These are phyloP conservation scores for Chytriomyces sp. DNA, from an alignment of 192 early-diverging fungal genomes.

Conservation along the genomic window DNA sequence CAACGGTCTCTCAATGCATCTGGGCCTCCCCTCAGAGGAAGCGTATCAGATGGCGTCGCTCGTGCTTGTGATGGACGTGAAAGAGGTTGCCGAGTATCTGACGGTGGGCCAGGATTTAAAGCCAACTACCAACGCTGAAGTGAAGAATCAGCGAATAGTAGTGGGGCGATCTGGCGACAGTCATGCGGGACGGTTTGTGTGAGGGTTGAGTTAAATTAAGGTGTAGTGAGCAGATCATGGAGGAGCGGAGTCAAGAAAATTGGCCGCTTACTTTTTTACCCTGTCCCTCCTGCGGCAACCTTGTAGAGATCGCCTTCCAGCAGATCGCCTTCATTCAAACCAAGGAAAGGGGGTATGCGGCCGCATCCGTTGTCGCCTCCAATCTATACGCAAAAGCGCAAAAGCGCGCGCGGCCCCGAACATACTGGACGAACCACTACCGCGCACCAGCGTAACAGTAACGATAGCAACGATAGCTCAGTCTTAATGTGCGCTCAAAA, in stretches of 20 bases:
- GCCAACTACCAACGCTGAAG: constrained; percentile 30
- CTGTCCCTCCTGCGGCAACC: constrained; percentile 45
- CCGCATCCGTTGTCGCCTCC: not conserved
- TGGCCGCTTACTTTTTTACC: constrained; percentile 20
- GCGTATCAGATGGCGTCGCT: constrained; percentile 23
- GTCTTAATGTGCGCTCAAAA: constrained; percentile 41
- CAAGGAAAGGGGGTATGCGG: not conserved
- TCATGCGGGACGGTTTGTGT: no score
- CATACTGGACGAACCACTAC: constrained; percentile 23
- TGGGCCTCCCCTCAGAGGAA: constrained; percentile 32
- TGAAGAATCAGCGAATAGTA: not conserved
- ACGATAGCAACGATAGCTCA: constrained; percentile 24
- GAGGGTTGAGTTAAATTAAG: no score
- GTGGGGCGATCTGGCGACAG: not conserved
- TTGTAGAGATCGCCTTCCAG: constrained; percentile 40
- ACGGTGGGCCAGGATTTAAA: not conserved
- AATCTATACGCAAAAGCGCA: not conserved
- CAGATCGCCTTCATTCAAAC: constrained; percentile 40
- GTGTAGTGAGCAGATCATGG: no score
- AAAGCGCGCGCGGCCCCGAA: not conserved
- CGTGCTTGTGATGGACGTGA: constrained; percentile 15
- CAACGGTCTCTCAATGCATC: constrained; percentile 18
- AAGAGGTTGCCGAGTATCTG: constrained; percentile 23
- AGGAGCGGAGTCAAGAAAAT: no score
- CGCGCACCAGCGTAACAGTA: constrained; percentile 20